These are phyloP conservation scores for Prunus campanulata DNA, from an alignment of 306 rosid genomes.

Conservation along the genomic window DNA sequence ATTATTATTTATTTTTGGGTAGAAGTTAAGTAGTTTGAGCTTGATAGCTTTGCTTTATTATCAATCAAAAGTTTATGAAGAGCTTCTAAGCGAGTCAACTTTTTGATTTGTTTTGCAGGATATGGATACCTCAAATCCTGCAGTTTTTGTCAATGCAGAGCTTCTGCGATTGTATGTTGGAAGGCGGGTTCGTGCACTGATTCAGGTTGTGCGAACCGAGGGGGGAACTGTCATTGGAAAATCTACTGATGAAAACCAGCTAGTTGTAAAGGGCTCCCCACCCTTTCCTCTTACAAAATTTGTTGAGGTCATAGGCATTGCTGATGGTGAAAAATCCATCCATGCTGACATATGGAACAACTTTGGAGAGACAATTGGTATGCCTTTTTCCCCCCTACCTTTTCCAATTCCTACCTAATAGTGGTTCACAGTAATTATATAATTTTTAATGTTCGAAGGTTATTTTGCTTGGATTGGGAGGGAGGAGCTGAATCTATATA, in stretches of 20 bases:
- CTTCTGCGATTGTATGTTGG: conserved; percentile 57
- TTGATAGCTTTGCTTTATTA: not conserved
- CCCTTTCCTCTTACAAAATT: conserved; percentile 48
- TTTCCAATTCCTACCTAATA: not conserved
- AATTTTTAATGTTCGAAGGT: not conserved
- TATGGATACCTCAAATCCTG: conserved; percentile 80
- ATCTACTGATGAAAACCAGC: conserved; percentile 70
- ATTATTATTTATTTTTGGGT: not conserved
- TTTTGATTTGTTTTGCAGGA: conserved; percentile 42
- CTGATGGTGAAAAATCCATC: conserved; percentile 69
- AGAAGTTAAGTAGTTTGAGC: not conserved
- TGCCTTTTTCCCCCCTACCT: not conserved
- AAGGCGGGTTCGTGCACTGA: conserved; percentile 67
- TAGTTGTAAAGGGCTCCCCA: conserved; percentile 62
- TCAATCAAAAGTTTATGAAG: not conserved
- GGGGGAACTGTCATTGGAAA: conserved; percentile 58
- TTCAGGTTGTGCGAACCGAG: conserved; percentile 62
- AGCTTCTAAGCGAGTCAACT: not conserved
- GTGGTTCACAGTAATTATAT: not conserved
- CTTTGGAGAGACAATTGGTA: conserved; percentile 82
- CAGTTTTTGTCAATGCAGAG: conserved; percentile 73
- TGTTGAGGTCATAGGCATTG: conserved; percentile 87
- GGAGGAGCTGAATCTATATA: not conserved
- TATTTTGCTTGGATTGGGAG: not conserved
- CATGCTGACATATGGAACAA: conserved; percentile 75